phyloP scores from a whole-genome alignment of 2,329 filamentous ascomycete species.

The Metarhizium robertsii region DNA sequence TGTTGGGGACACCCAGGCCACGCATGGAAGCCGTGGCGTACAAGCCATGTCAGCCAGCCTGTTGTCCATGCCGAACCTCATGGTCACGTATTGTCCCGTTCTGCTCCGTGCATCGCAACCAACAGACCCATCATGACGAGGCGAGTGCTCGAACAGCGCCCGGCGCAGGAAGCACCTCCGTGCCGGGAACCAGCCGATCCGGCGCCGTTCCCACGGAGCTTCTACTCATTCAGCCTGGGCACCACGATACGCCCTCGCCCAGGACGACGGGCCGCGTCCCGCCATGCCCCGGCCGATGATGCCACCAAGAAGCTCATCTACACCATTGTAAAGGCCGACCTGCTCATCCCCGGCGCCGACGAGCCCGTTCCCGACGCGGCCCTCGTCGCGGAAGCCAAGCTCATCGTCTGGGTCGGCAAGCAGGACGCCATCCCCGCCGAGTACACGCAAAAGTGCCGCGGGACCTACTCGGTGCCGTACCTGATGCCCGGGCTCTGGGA shows the following conservation, averaged over 20 bases:
- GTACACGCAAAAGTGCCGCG: constrained; percentile 19
- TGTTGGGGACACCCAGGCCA: too few species aligned
- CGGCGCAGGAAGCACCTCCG: background rate
- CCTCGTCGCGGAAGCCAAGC: constrained; percentile 25
- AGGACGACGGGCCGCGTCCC: background rate
- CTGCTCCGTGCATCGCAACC: too few species aligned
- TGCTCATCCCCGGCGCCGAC: constrained; percentile 28
- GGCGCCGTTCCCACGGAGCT: background rate
- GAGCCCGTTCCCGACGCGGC: constrained; percentile 20
- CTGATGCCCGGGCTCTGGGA: constrained; percentile 45
- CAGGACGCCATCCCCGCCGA: constrained; percentile 17
- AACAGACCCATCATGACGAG: background rate
- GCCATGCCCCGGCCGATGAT: background rate
- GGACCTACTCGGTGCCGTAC: constrained; percentile 24
- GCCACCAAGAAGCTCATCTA: constrained; percentile 17
- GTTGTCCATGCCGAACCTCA: too few species aligned
- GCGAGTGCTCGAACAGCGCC: background rate
- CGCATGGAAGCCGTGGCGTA: too few species aligned
- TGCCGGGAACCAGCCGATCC: background rate
- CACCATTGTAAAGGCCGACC: constrained; percentile 22
- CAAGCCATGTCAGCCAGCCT: too few species aligned
- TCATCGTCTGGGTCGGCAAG: constrained; percentile 27
- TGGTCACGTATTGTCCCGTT: too few species aligned
- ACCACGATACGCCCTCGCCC: background rate
- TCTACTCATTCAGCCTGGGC: background rate